Percentiles rank a stretch among this genome's conserved stretches.
phyloP scores from a whole-genome alignment of 495 filamentous ascomycete genomes.

The Talaromyces liani region DNA sequence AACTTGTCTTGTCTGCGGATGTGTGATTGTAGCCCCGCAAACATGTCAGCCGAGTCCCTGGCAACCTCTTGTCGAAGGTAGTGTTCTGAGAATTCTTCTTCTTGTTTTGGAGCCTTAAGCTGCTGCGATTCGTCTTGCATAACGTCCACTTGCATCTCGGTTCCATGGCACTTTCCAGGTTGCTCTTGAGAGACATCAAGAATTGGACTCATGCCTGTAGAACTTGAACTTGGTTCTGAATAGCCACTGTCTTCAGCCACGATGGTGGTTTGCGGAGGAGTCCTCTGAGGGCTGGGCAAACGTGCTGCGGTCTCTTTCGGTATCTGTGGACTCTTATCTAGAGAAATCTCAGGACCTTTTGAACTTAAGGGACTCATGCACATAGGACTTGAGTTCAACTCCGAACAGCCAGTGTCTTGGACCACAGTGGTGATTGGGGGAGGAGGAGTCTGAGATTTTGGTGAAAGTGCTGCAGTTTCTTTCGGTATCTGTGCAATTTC shows the following conservation, averaged over 20 bases:
- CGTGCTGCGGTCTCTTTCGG: not conserved
- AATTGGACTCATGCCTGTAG: not conserved
- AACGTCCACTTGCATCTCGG: not conserved
- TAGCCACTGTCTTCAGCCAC: not conserved
- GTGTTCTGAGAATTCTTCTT: not conserved
- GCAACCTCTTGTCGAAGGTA: not conserved
- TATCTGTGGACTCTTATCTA: not conserved
- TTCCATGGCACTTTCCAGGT: not conserved
- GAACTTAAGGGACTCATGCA: not conserved
- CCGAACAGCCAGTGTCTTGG: not conserved
- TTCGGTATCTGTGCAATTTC: not conserved
- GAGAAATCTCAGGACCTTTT: not conserved
- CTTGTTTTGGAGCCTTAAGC: not conserved
- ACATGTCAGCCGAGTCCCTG: not conserved
- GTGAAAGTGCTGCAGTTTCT: not conserved
- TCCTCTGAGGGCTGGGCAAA: not conserved
- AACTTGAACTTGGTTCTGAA: not conserved
- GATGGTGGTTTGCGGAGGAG: not conserved
- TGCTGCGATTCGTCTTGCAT: not conserved
- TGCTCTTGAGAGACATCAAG: no score
- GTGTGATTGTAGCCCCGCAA: not conserved
- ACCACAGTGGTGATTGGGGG: not conserved
- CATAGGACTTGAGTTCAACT: not conserved
- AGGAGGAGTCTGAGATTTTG: not conserved
- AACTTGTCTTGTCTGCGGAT: not conserved